Evolutionary conservation across 208 protist species (phyloP), one percentile per base, ranked within the genome.

Genomic region (Wallacemonas sp.): DNA sequence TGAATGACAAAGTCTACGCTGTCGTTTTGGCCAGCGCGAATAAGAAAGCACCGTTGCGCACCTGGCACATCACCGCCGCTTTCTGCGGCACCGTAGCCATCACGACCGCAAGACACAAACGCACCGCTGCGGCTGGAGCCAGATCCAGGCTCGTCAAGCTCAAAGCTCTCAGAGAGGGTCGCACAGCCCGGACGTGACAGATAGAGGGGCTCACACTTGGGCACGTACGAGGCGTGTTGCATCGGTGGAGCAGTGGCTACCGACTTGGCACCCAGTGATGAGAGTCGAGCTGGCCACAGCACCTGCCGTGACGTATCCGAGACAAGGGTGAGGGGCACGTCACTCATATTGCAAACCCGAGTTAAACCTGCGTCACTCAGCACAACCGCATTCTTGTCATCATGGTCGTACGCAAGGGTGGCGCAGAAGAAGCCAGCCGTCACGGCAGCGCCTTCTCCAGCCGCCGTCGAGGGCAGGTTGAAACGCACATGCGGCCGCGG

Each of bases 181-280:
- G 42, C 42, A 6, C 8, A 21, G 15, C 24, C 6, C 0, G 9
- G 42, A 2, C 19, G 33, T 68, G 55, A 75, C 26, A 75, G 62
- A 63, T 84, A 88, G 45, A 79, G 30, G 46, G 84, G 63, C 56
- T 70, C 68, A 55, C 79, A 65, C 14, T 42, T 77, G 47, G 72
- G 77, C 30, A 72, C 82, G 58, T 82, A 77, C 62, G 65, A 60
- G 31, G 75, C 77, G n/a, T n/a, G n/a, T n/a, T n/a, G n/a, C n/a
- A n/a, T n/a, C 22, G 76, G 26, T 3, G 72, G 66, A 44, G 56
- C 9, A 6, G 36, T 14, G 36, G 6, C 36, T 17, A 41, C 36
- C 36, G 36, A 41, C 36, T 17, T 41, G 36, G 36, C n/a, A n/a
- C n/a, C n/a, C n/a, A n/a, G n/a, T n/a, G n/a, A n/a, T n/a, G n/a